Conservation (phyloP, 805 yeast genomes). For the Ogataea populi-albae region DNA sequence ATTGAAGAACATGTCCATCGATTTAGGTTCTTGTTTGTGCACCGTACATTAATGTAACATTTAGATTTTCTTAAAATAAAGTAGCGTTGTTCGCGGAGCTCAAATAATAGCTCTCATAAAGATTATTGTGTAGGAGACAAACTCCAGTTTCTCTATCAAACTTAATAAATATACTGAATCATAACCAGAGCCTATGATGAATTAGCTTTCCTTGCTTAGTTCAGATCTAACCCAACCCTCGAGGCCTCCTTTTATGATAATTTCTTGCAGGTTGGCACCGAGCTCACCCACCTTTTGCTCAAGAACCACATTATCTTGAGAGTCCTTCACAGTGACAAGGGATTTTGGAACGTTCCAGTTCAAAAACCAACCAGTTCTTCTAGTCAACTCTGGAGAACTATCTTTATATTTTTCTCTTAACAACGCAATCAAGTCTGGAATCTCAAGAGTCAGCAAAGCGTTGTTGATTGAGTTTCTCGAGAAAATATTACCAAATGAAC, state of each 20-base stretch:
- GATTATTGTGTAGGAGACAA: not conserved
- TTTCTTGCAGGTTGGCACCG: constrained; percentile 93
- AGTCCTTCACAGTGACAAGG: constrained; percentile 72
- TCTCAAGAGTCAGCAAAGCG: constrained; percentile 89
- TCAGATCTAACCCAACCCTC: constrained; percentile 97
- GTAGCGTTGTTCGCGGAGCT: too few relatives aligned
- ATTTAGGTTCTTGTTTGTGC: too few relatives aligned
- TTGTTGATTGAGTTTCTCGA: constrained; percentile 95
- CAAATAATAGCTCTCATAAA: too few relatives aligned
- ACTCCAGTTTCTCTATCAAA: not conserved
- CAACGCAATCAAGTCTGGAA: constrained; percentile 78
- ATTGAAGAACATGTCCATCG: too few relatives aligned
- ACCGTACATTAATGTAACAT: too few relatives aligned
- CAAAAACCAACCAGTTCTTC: constrained; percentile 92
- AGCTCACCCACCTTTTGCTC: constrained; percentile 92
- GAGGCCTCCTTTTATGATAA: constrained; percentile 93
- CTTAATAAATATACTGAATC: constrained; percentile 3
- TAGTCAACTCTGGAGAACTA: constrained; percentile 67
- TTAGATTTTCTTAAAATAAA: too few relatives aligned
- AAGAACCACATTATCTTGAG: constrained; percentile 57
- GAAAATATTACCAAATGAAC: constrained; percentile 96
- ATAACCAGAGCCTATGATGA: too few relatives aligned
- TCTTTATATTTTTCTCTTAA: constrained; percentile 64
- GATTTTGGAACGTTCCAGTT: constrained; percentile 92
- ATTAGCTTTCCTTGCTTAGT: constrained; percentile 34